Evolutionary conservation across 1,139 yeast species (phyloP), one percentile per base, ranked within the genome.

Genomic region (Kurtzmaniella quercitrusa): DNA sequence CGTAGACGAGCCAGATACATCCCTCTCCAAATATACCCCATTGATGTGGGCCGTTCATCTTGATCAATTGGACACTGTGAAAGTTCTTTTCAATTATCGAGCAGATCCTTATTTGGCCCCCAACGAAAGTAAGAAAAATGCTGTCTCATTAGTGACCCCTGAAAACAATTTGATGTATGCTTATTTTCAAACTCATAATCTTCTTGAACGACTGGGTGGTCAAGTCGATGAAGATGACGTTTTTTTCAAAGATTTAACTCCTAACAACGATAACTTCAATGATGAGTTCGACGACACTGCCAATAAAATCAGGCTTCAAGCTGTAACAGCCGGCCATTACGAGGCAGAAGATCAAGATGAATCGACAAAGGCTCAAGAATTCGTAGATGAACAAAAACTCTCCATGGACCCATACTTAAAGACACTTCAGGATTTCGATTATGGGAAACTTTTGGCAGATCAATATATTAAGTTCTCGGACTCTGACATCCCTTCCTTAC

Each of bases 401-500:
- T 51, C 66, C 1, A 52, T 45, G 32, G 72, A 71, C 48, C 61
- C 65, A 2, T 45, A 50, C 2, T 52, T 71, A 18, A 53, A 51
- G 5, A 63, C 63, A 42, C 40, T 60, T 12, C 61, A 65, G 8
- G 71, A 65, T 12, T 78, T 75, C 51, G 79, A 77, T 40, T 78
- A 77, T 51, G 74, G 68, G 22, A 65, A 61, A 41, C 60, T 77
- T 3, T 47, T 68, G 16, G 70, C 72, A 0, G 77, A 73, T 36
- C 78, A 77, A 53, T 76, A 52, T 49, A 67, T 84, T 39, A 76
- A 77, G 49, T 82, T 82, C 50, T 69, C 76, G n/a, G 89, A 84
- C 52, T 74, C 77, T 45, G 88, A 83, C 54, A 81, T 85, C 17
- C 80, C 87, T 1, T 64, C 71, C 11, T 68, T 84, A 21, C 65